Conservation (phyloP, 805 yeast species). For the Gaillardinia entomophila region DNA sequence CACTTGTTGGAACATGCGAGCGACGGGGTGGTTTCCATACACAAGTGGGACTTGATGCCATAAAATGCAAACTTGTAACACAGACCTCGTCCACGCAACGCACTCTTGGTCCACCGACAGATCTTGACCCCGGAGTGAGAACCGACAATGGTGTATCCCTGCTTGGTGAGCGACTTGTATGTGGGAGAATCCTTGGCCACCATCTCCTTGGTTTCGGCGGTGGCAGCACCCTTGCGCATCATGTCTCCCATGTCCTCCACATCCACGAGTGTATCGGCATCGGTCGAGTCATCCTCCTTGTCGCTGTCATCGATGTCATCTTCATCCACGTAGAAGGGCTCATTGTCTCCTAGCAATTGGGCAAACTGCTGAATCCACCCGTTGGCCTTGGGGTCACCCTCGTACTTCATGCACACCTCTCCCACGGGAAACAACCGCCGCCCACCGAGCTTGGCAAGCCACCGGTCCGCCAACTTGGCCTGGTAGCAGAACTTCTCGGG, state of each 20-base stretch:
- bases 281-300: constrained; percentile 30
- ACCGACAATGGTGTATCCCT: constrained; percentile 90
- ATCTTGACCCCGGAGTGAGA: constrained; percentile 93
- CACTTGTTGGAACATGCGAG: constrained; percentile 92
- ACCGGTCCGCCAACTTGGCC: constrained; percentile 66
- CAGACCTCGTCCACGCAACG: constrained; percentile 88
- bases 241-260: constrained; percentile 83
- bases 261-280: constrained; percentile 54
- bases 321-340: constrained; percentile 56
- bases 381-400: constrained; percentile 50
- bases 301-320: constrained; percentile 49
- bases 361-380: constrained; percentile 65
- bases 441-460: constrained; percentile 79
- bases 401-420: constrained; percentile 71
- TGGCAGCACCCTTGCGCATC: constrained; percentile 28
- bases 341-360: constrained; percentile 61
- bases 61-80: constrained; percentile 91
- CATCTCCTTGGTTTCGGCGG: constrained; percentile 58
- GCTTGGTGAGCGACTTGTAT: constrained; percentile 79
- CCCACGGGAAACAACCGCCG: constrained; percentile 82
- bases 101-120: constrained; percentile 95
- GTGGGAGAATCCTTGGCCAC: constrained; percentile 88
- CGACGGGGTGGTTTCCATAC: constrained; percentile 95
- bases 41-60: constrained; percentile 83
- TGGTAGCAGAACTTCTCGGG: constrained; percentile 82